These are phyloP conservation scores for Mrakia blollopis DNA, from an alignment of 768 basidiomycete genomes.

Conservation along the genomic window DNA sequence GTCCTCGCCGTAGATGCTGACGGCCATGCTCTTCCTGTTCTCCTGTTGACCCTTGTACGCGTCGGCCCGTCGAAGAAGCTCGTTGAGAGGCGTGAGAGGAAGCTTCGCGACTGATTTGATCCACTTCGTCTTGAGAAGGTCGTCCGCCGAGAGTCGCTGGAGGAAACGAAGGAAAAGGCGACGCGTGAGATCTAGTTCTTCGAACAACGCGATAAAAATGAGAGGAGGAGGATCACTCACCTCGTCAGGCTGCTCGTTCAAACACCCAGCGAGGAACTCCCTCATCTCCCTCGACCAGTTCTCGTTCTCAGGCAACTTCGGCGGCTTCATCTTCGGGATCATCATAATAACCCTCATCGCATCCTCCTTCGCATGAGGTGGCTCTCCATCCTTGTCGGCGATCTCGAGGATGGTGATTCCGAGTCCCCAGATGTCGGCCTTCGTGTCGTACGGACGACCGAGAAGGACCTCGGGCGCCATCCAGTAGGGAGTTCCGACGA, in stretches of 20 bases:
- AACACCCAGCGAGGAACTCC: constrained; percentile 76
- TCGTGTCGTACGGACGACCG: constrained; percentile 87
- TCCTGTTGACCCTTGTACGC: constrained; percentile 64
- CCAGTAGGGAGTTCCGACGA: constrained; percentile 98
- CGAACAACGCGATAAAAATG: constrained; percentile 19
- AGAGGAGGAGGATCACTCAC: constrained; percentile 48
- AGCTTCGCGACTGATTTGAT: constrained; percentile 70
- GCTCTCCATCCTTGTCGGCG: constrained; percentile 72
- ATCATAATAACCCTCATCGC: constrained; percentile 81
- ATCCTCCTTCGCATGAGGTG: constrained; percentile 74
- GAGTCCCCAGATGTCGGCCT: constrained; percentile 97
- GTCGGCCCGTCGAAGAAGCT: constrained; percentile 73
- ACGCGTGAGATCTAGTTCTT: background rate
- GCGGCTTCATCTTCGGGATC: constrained; percentile 78
- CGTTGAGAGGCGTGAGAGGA: constrained; percentile 64
- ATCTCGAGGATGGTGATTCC: constrained; percentile 96
- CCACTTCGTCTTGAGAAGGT: constrained; percentile 77
- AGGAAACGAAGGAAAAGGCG: background rate
- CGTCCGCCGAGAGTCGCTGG: constrained; percentile 84
- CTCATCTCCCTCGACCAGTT: constrained; percentile 72
- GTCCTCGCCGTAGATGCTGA: constrained; percentile 46
- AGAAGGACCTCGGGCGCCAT: constrained; percentile 98
- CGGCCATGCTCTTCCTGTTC: constrained; percentile 65
- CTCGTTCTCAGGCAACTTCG: constrained; percentile 67
- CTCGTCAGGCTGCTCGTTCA: constrained; percentile 73